Evolutionary conservation across 1,139 yeast genomes (phyloP), one percentile per base, ranked within the genome.

Genomic region (Pichia sp.): DNA sequence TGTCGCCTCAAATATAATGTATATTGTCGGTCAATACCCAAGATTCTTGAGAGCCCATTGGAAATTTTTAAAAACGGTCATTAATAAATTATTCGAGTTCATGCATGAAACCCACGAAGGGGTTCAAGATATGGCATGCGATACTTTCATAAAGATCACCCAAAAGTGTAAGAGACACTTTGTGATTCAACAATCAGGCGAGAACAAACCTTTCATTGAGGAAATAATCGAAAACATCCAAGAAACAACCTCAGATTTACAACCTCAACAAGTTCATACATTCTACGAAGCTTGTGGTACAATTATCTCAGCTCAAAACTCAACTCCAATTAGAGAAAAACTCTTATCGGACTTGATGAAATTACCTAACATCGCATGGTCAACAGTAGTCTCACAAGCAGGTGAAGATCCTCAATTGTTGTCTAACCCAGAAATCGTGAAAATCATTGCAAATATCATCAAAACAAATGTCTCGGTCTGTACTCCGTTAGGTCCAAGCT

Each of bases 71-170:
- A 92, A 92, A 71, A 93, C 99, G 0, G 99, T 93, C 49, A 93
- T 93, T 59, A 87, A 90, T 73, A 93, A 93, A 72, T 79, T 93
- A 65, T 93, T 93, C 73, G 99, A 95, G 72, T 93, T 93, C 67
- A 93, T 93, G 99, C 99, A 93, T 74, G 99, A 93, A 76, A 91
- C 97, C 33, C 99, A 93, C 71, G 99, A 92, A 72, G 99, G 98
- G 74, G 99, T 93, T 60, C 99, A 93, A 75, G 99, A 93, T 73
- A 93, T 93, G 99, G 99, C 99, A 9, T 93, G 99, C 77, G 99
- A 93, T 72, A 93, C 99, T 1, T 93, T 93, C 70, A 92, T 92
- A 67, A 95, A 93, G 71, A 93, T 93, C 70, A 90, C 97, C 34
- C 85, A 83, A 64, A 93, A 93, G 73, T 93, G 99, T 78, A 92